Evolutionary conservation across 148 eudicot species (phyloP).

Genomic region (Euryodendron excelsum): DNA sequence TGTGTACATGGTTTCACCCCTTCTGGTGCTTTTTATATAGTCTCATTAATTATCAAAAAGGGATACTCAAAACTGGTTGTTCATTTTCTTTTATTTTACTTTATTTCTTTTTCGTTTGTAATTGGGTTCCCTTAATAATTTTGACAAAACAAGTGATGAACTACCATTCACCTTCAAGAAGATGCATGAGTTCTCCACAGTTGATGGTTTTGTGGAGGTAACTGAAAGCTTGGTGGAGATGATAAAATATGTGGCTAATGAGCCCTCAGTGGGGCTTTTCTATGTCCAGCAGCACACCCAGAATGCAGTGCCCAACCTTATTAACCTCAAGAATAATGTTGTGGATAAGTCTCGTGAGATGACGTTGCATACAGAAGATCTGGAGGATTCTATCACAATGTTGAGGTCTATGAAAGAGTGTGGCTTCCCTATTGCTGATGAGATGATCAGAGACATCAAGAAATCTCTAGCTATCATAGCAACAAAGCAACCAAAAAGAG

Average conservation of each 20-base stretch:
- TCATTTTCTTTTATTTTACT: background rate
- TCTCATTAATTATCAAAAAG: no score
- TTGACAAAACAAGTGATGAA: slow-evolving; percentile 38
- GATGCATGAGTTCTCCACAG: slow-evolving; percentile 75
- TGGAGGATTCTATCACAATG: slow-evolving; percentile 72
- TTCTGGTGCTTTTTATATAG: no score
- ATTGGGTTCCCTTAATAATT: background rate
- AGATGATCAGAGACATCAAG: slow-evolving; percentile 69
- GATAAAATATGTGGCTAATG: slow-evolving; percentile 82
- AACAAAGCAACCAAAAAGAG: slow-evolving; percentile 53
- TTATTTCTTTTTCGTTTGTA: background rate
- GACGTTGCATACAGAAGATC: slow-evolving; percentile 69
- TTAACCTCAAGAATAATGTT: slow-evolving; percentile 52
- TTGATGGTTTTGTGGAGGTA: slow-evolving; percentile 83
- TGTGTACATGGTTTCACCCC: no score
- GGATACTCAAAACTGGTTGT: no score
- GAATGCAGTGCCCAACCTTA: slow-evolving; percentile 74
- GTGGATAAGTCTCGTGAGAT: slow-evolving; percentile 56
- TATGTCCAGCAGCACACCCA: slow-evolving; percentile 87
- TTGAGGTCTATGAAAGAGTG: slow-evolving; percentile 82
- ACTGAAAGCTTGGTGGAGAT: slow-evolving; percentile 71
- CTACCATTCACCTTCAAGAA: slow-evolving; percentile 35
- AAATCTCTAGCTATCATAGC: slow-evolving; percentile 56
- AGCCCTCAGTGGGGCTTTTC: slow-evolving; percentile 92
- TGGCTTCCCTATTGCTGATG: slow-evolving; percentile 70